Evolutionary conservation across 805 yeast genomes (phyloP).

Genomic region (Nadsonia fulvescens): DNA sequence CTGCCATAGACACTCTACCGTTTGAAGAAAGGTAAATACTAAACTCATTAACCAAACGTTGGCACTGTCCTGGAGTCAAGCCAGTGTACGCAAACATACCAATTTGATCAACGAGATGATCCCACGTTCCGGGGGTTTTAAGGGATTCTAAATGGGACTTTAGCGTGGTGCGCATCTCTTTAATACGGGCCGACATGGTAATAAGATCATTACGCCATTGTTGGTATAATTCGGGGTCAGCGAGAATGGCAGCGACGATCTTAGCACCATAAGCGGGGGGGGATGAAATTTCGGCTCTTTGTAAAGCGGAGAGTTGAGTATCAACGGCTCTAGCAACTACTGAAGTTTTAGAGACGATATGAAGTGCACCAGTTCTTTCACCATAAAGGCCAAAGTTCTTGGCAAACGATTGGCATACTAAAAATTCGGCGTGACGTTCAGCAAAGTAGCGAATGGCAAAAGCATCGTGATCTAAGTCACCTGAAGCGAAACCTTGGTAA

Average conservation of each 20-base stretch:
- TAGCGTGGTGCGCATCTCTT: conserved; percentile 55
- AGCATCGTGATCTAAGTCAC: conserved; percentile 67
- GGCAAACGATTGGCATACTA: conserved; percentile 89
- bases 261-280: conserved; percentile 96
- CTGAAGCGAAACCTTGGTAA: conserved; percentile 93
- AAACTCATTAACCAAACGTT: conserved; percentile 54
- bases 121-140: conserved; percentile 82
- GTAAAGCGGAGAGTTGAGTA: conserved; percentile 59
- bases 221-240: conserved; percentile 40
- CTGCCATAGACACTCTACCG: conserved; percentile 91
- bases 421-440: conserved; percentile 34
- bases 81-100: conserved; percentile 98
- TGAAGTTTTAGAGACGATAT: conserved; percentile 32
- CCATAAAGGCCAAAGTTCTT: conserved; percentile 95
- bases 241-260: conserved; percentile 60
- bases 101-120: conserved; percentile 72
- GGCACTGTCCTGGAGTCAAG: conserved; percentile 55
- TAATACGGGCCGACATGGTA: conserved; percentile 76
- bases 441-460: conserved; percentile 51
- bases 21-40: conserved; percentile 65
- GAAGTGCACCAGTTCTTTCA: conserved; percentile 91
- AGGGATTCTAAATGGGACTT: conserved; percentile 41
- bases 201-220: conserved; percentile 77
- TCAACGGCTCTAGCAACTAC: conserved; percentile 36
- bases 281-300: conserved; percentile 75